Evolutionary conservation across 148 eudicot species (phyloP), one percentile per base, ranked within the genome.

Genomic region (Limonium bicolor): DNA sequence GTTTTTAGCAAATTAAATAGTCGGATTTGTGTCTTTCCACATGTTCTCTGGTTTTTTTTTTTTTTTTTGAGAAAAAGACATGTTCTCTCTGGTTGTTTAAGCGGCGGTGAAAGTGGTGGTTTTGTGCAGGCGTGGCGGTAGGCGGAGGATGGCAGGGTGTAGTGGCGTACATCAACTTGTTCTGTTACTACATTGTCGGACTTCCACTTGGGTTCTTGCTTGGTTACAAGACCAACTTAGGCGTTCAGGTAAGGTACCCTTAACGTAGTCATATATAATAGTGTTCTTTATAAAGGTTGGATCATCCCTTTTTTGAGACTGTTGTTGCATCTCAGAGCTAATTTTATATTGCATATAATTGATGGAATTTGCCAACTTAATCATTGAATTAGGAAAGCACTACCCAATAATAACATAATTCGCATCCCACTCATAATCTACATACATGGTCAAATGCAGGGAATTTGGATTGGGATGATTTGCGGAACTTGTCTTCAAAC

Each of bases 91-190:
- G n/a, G n/a, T n/a, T n/a, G n/a, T n/a, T n/a, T n/a, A n/a, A n/a
- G n/a, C n/a, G n/a, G n/a, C n/a, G n/a, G n/a, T 2, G 17, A 8
- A 23, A 0, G 33, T 32, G 7, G 3, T 44, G 1, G 20, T 12
- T 44, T 44, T 38, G 13, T 16, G 7, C 61, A 86, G 96, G 96
- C 41, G 96, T 87, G 35, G 96, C 96, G 21, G 74, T 87, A 38
- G 96, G 96, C 24, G 96, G 96, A 69, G 96, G 96, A n/a, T 87
- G 94, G 96, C 96, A 87, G 41, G 94, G 65, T 5, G 47, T 79
- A 21, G 85, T 87, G 53, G 94, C 94, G 62, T 87, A 71, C 41
- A 82, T 87, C 27, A 87, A 87, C 58, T 50, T 87, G 68, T 66
- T 71, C 20, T 87, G 94, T 48, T 87, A 87, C 63, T 87, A 87